Evolutionary conservation across 2,329 filamentous ascomycete genomes (phyloP).

Genomic region (Rhexocercosporidium sp.): DNA sequence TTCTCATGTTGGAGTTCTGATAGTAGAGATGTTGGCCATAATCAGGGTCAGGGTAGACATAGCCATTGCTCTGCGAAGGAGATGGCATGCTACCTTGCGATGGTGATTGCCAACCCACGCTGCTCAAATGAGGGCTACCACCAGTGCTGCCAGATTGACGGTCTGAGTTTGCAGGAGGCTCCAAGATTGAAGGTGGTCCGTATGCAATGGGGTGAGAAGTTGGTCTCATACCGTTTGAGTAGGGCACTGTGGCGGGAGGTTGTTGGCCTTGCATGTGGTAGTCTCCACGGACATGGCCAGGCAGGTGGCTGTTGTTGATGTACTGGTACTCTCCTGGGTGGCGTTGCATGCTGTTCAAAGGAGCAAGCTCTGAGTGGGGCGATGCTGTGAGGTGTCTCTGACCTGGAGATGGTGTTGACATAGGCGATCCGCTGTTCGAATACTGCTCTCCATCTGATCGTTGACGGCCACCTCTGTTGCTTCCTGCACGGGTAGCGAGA

Average conservation of each 20-base stretch:
- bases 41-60: conserved; percentile 85
- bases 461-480: conserved; percentile 52
- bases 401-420: conserved; percentile 83
- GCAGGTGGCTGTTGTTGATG: conserved; percentile 78
- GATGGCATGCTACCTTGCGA: conserved; percentile 67
- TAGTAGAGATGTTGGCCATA: conserved; percentile 77
- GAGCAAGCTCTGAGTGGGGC: conserved; percentile 75
- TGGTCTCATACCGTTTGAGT: conserved; percentile 61
- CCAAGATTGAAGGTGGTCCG: conserved; percentile 77
- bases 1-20: conserved; percentile 68
- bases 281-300: conserved; percentile 80
- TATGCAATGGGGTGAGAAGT: conserved; percentile 88
- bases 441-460: conserved; percentile 74
- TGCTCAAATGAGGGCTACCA: conserved; percentile 83
- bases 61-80: conserved; percentile 65
- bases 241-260: conserved; percentile 62
- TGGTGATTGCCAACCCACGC: conserved; percentile 82
- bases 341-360: conserved; percentile 65
- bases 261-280: conserved; percentile 57
- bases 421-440: conserved; percentile 73
- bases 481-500: conserved; percentile 59
- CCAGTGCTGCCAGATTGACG: conserved; percentile 73
- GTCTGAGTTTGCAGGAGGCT: conserved; percentile 79
- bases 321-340: conserved; percentile 69
- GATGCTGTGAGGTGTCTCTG: conserved; percentile 82